Conservation (phyloP, 2,329 filamentous ascomycete genomes). For the Rutstroemia sp. region DNA sequence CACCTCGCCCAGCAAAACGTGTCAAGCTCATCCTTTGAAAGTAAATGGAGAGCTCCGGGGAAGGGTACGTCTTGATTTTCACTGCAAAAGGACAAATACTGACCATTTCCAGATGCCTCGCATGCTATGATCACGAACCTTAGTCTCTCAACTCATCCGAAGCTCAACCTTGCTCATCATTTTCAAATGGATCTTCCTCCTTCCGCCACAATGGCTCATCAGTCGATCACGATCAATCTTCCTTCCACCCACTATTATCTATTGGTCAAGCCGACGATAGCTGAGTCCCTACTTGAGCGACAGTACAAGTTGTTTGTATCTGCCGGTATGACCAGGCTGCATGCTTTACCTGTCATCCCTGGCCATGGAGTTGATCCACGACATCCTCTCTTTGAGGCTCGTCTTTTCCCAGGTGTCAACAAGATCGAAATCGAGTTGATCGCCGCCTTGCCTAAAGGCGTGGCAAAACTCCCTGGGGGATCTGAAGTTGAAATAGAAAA, state of each 20-base stretch:
- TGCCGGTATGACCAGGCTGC: conserved; percentile 56
- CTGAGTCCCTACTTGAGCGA: conserved; percentile 55
- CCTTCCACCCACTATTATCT: conserved; percentile 61
- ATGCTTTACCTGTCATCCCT: conserved; percentile 38
- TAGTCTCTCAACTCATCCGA: conserved; percentile 60
- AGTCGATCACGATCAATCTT: conserved; percentile 66
- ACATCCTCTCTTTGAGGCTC: conserved; percentile 68
- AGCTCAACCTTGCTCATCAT: conserved; percentile 52
- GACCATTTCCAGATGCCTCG: conserved; percentile 37
- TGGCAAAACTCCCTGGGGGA: conserved; percentile 46
- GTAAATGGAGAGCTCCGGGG: conserved; percentile 34
- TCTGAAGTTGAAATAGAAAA: conserved; percentile 70
- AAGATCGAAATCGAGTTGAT: conserved; percentile 72
- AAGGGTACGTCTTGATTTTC: conserved; percentile 37
- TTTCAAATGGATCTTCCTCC: conserved; percentile 59
- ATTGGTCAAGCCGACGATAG: conserved; percentile 61
- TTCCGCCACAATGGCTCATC: conserved; percentile 57
- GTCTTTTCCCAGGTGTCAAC: conserved; percentile 66
- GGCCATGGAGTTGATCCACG: conserved; percentile 47
- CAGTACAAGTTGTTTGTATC: conserved; percentile 72
- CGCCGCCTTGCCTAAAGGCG: conserved; percentile 56
- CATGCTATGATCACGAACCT: conserved; percentile 63
- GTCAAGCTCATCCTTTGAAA: conserved; percentile 34
- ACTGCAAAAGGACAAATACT: conserved; percentile 13
- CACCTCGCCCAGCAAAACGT: conserved; percentile 26